phyloP scores from a whole-genome alignment of 306 rosid species.

The Dalbergia cultrata region DNA sequence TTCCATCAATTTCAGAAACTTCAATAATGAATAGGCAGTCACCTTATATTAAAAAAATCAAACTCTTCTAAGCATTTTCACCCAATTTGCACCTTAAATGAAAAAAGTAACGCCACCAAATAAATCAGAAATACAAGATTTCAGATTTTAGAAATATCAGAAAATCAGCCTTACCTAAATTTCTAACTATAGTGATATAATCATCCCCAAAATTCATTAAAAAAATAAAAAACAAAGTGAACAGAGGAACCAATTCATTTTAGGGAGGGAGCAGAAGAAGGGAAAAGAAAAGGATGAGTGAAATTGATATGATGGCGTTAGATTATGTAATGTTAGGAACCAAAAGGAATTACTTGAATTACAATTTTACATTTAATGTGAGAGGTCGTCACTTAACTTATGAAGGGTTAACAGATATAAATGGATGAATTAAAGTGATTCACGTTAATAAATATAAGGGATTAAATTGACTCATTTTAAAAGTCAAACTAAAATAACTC shows the following conservation, averaged over 20 bases:
- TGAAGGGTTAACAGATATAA: no score
- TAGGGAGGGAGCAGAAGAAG: background rate
- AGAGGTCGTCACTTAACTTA: no score
- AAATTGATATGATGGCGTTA: background rate
- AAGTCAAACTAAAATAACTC: no score
- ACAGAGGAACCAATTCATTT: slow-evolving; percentile 34
- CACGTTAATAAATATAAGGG: no score
- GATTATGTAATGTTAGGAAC: background rate
- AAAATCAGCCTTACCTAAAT: slow-evolving; percentile 37
- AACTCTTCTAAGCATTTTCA: background rate
- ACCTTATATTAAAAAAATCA: slow-evolving; percentile 13
- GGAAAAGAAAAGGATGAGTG: background rate
- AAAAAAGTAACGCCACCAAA: slow-evolving; percentile 11
- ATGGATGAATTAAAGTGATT: no score
- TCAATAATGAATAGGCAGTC: slow-evolving; percentile 14
- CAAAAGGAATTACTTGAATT: no score
- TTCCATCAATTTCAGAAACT: slow-evolving; percentile 45
- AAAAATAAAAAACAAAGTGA: background rate
- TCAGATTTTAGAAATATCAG: slow-evolving; percentile 16
- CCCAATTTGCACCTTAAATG: slow-evolving; percentile 44
- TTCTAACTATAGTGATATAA: slow-evolving; percentile 52
- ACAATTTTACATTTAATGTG: no score
- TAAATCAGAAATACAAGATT: background rate
- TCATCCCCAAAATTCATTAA: slow-evolving; percentile 49
- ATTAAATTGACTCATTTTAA: no score